These are phyloP conservation scores for Botrytis cinerea DNA, from an alignment of 2,329 filamentous ascomycete species.

Conservation along the genomic window DNA sequence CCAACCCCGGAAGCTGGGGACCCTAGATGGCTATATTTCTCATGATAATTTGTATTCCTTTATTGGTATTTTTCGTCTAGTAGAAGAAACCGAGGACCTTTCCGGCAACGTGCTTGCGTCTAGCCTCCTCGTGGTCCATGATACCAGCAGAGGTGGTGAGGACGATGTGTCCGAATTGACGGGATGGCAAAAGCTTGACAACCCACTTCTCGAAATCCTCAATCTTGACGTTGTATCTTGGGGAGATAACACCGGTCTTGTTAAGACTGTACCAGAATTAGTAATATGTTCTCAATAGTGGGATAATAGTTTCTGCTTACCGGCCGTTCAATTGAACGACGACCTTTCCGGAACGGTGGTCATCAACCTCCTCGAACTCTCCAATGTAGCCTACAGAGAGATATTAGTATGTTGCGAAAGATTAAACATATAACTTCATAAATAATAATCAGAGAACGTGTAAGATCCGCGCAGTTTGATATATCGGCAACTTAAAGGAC, in stretches of 20 bases:
- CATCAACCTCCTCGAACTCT: constrained; percentile 99
- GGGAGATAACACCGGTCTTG: constrained; percentile 99
- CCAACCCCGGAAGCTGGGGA: constrained; percentile 26
- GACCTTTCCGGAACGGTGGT: constrained; percentile 99
- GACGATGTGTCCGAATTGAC: constrained; percentile 99
- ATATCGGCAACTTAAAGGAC: constrained; percentile 99
- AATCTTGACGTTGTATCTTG: constrained; percentile 99
- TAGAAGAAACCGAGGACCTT: constrained; percentile 99
- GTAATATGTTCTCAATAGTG: neutral
- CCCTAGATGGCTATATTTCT: constrained; percentile 39
- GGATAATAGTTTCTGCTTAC: constrained; percentile 41
- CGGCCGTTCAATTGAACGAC: constrained; percentile 99
- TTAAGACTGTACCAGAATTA: constrained; percentile 62
- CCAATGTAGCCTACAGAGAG: constrained; percentile 82
- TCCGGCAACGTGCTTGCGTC: constrained; percentile 97
- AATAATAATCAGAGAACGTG: constrained; percentile 78
- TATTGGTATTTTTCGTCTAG: constrained; percentile 52
- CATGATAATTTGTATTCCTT: constrained; percentile 39
- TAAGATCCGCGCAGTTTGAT: constrained; percentile 92
- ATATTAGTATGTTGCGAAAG: constrained; percentile 82
- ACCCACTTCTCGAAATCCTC: constrained; percentile 99
- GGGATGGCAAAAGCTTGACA: constrained; percentile 95
- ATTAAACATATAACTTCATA: constrained; percentile 92
- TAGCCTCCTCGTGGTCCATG: constrained; percentile 99
- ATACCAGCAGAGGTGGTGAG: constrained; percentile 99